These are phyloP conservation scores for Cystobasidium onofrii DNA, from an alignment of 768 basidiomycete species.

Conservation along the genomic window DNA sequence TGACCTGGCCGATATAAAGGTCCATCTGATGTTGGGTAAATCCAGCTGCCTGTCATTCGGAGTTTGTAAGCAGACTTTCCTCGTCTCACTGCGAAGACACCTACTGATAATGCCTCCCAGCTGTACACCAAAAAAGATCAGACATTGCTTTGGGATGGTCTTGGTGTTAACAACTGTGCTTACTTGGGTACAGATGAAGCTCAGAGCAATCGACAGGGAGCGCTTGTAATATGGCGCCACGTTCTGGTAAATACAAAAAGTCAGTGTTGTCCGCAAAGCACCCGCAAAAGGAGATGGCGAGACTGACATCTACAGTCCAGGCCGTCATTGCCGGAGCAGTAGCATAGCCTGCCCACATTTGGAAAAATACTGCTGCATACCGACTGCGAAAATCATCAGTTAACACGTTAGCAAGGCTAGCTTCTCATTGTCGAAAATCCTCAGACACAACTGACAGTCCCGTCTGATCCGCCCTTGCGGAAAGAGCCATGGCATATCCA, in stretches of 20 bases:
- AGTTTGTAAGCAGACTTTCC: not conserved
- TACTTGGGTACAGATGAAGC: not conserved
- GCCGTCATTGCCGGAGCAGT: not conserved
- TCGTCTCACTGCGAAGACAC: not conserved
- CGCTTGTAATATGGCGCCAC: not conserved
- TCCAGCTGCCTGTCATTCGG: not conserved
- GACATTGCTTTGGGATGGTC: not conserved
- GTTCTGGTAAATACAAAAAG: not conserved
- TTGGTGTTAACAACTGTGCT: not conserved
- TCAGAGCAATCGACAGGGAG: not conserved
- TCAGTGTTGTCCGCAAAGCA: not conserved
- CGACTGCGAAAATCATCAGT: not conserved
- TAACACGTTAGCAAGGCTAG: not conserved
- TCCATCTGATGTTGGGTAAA: not conserved
- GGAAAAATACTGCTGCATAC: not conserved
- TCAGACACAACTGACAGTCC: not conserved
- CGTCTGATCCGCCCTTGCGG: not conserved
- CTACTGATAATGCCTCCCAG: not conserved
- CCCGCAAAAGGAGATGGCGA: not conserved
- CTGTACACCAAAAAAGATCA: not conserved
- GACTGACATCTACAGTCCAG: not conserved
- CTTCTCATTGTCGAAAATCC: no score
- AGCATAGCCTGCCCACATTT: not conserved
- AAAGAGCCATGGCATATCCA: not conserved
- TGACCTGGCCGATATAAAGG: not conserved